phyloP scores from a whole-genome alignment of 202 grass and related monocot genomes.

The Panicum virgatum region DNA sequence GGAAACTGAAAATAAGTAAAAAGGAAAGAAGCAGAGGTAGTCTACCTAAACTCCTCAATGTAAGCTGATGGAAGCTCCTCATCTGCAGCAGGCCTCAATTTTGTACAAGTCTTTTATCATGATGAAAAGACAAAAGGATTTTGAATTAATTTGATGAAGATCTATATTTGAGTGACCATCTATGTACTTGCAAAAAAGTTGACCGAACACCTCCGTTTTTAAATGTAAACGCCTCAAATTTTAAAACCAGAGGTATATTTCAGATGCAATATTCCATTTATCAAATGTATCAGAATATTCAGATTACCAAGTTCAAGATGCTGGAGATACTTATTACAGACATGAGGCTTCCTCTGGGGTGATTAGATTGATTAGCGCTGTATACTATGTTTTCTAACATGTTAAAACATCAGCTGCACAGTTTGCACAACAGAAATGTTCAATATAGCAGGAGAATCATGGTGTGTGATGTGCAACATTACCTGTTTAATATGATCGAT shows the following conservation, averaged over 20 bases:
- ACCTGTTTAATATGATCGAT: slow-evolving; percentile 96
- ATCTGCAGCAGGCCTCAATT: slow-evolving; percentile 83
- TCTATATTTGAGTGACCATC: not conserved
- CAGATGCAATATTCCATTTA: not conserved
- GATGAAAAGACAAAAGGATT: slow-evolving; percentile 29
- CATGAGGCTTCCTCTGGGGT: not conserved
- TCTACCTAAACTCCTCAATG: slow-evolving; percentile 93
- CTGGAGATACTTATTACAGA: not conserved
- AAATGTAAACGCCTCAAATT: too few species aligned
- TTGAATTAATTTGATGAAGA: slow-evolving; percentile 30
- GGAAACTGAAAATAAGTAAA: slow-evolving; percentile 23
- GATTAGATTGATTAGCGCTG: not conserved
- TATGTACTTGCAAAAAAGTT: not conserved
- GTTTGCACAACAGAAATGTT: not conserved
- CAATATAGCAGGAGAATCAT: not conserved
- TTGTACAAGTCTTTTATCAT: slow-evolving; percentile 72
- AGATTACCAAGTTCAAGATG: slow-evolving; percentile 12
- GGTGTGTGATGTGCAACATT: not conserved
- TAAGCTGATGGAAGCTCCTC: slow-evolving; percentile 93
- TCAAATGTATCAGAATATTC: slow-evolving; percentile 24
- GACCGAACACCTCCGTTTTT: slow-evolving; percentile 2
- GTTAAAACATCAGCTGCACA: not conserved
- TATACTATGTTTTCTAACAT: not conserved
- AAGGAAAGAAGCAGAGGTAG: slow-evolving; percentile 7
- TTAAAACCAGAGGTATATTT: too few species aligned